These are phyloP conservation scores for Vigna nakashimae DNA, from an alignment of 306 rosid genomes.

Conservation along the genomic window DNA sequence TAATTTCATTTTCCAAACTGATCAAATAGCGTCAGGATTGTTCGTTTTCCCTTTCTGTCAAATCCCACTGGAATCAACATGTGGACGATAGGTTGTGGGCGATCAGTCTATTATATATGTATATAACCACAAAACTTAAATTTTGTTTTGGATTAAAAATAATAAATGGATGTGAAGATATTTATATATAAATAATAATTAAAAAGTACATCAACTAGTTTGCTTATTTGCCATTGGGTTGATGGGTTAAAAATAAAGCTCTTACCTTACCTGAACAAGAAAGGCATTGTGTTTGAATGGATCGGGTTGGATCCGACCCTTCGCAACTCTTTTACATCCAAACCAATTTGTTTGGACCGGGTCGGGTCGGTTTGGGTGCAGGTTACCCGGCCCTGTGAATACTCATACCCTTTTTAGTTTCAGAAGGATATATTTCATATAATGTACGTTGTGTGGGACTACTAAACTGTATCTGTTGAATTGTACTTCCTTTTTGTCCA, in stretches of 20 bases:
- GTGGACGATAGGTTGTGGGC: background rate
- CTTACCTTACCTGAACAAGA: background rate
- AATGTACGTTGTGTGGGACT: background rate
- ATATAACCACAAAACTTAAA: background rate
- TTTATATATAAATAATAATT: background rate
- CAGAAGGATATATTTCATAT: background rate
- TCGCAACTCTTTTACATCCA: background rate
- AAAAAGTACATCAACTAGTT: background rate
- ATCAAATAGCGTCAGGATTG: background rate
- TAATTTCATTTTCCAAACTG: background rate
- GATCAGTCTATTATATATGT: background rate
- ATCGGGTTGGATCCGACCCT: background rate
- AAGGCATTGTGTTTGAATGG: background rate
- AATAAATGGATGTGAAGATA: background rate
- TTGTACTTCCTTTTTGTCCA: background rate
- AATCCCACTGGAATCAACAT: background rate
- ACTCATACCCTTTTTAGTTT: background rate
- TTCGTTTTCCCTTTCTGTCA: background rate
- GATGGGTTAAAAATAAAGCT: background rate
- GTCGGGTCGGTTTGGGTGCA: background rate
- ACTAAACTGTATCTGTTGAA: background rate
- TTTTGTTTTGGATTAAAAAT: background rate
- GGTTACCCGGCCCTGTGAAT: background rate
- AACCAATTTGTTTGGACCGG: background rate
- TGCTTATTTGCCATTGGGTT: background rate